These are phyloP conservation scores for Stagonosporopsis rhizophila DNA, from an alignment of 2,329 filamentous ascomycete species.

Conservation along the genomic window DNA sequence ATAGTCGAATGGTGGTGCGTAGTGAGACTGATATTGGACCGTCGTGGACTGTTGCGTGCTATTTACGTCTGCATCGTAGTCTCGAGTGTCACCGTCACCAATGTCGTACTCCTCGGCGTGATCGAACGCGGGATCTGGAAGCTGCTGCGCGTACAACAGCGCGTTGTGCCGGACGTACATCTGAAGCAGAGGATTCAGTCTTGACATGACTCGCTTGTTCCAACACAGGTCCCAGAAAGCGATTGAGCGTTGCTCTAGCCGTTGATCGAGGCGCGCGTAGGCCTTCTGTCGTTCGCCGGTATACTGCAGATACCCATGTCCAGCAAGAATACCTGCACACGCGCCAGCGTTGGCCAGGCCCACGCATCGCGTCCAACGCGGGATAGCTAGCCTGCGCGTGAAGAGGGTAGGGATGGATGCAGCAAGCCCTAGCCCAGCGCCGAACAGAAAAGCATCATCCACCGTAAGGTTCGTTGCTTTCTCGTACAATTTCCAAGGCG, in stretches of 20 bases:
- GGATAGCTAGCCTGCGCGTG: conserved; percentile 29
- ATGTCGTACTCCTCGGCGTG: conserved; percentile 17
- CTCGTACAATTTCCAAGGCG: conserved; percentile 34
- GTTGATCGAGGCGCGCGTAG: conserved; percentile 24
- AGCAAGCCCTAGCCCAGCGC: conserved; percentile 34
- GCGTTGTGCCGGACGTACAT: conserved; percentile 37
- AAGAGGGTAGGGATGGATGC: conserved; percentile 31
- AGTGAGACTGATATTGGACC: conserved; percentile 23
- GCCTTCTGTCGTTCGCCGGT: conserved; percentile 39
- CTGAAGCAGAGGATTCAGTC: conserved; percentile 33
- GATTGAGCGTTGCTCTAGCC: conserved; percentile 25
- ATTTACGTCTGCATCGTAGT: background rate
- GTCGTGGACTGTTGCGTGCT: conserved; percentile 1
- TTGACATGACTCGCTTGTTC: conserved; percentile 35
- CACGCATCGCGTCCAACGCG: conserved; percentile 31
- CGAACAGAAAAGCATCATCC: conserved; percentile 37
- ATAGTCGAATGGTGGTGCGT: conserved; percentile 31
- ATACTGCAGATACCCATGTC: conserved; percentile 37
- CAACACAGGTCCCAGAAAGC: conserved; percentile 38
- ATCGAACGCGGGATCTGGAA: conserved; percentile 27
- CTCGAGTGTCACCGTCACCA: background rate
- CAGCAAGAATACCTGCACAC: conserved; percentile 29
- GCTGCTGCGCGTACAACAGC: conserved; percentile 32
- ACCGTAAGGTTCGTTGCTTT: conserved; percentile 32
- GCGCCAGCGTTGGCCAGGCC: conserved; percentile 39